These are phyloP conservation scores for Infundibulicybe gibba DNA, from an alignment of 768 basidiomycete genomes.

Conservation along the genomic window DNA sequence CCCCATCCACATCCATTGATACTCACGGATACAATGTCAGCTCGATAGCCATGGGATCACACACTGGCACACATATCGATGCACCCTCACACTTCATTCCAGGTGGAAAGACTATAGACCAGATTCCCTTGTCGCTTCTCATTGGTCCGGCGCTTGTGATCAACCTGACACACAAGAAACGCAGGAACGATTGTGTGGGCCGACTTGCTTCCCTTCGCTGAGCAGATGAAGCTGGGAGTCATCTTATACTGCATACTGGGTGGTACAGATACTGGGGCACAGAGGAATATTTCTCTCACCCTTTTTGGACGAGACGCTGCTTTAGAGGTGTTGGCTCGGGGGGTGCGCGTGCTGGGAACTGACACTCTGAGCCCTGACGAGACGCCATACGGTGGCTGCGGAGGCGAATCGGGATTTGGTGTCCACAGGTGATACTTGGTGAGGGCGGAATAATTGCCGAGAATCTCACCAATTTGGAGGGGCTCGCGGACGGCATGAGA, in stretches of 20 bases:
- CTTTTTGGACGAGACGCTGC: constrained; percentile 56
- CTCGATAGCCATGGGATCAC: constrained; percentile 55
- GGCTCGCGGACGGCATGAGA: constrained; percentile 25
- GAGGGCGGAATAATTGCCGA: constrained; percentile 64
- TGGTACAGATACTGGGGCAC: constrained; percentile 60
- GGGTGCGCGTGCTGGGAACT: constrained; percentile 55
- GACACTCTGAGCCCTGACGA: constrained; percentile 71
- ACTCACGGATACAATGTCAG: constrained; percentile 50
- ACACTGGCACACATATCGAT: constrained; percentile 80
- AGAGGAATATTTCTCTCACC: constrained; percentile 55
- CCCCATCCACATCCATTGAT: constrained; percentile 32
- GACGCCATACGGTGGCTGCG: constrained; percentile 34
- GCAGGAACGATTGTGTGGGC: constrained; percentile 58
- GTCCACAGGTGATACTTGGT: constrained; percentile 62
- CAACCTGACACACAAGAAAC: constrained; percentile 42
- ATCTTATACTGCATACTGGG: constrained; percentile 63
- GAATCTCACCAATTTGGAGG: constrained; percentile 57
- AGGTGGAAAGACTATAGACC: constrained; percentile 52
- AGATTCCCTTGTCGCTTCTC: constrained; percentile 51
- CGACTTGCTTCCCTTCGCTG: constrained; percentile 33
- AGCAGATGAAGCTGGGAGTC: constrained; percentile 31
- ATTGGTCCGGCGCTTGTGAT: constrained; percentile 53
- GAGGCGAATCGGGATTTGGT: constrained; percentile 36
- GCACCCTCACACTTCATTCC: constrained; percentile 71
- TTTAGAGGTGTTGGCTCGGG: constrained; percentile 39